phyloP scores from a whole-genome alignment of 2,329 filamentous ascomycete species.

The Chrysoporthe deuterocubensis region DNA sequence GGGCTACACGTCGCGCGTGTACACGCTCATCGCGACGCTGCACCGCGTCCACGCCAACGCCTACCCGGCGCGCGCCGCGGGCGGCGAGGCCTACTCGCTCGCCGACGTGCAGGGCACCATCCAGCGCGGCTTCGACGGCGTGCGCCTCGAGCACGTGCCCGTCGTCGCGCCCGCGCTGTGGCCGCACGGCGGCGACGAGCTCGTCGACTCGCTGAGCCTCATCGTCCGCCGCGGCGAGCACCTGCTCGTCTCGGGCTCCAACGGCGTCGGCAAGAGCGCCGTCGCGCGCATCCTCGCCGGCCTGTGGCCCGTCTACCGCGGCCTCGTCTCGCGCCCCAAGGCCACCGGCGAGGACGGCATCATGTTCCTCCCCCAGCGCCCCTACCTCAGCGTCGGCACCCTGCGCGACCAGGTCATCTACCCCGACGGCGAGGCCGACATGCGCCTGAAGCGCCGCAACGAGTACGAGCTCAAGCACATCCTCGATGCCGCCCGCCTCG shows the following conservation, averaged over 20 bases:
- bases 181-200: constrained; percentile 88
- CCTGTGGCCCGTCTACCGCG: constrained; percentile 94
- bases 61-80: constrained; percentile 72
- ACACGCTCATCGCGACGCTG: constrained; percentile 91
- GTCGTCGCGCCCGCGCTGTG: constrained; percentile 87
- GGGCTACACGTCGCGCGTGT: constrained; percentile 94
- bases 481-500: constrained; percentile 81
- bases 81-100: constrained; percentile 85
- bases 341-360: constrained; percentile 83
- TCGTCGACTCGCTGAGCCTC: constrained; percentile 86
- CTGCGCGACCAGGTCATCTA: constrained; percentile 98
- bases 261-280: constrained; percentile 91
- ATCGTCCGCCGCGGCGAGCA: constrained; percentile 91
- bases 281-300: constrained; percentile 88
- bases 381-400: constrained; percentile 90
- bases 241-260: constrained; percentile 90
- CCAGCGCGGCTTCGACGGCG: constrained; percentile 92
- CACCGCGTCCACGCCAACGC: constrained; percentile 91
- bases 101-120: constrained; percentile 92
- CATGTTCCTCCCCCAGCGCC: constrained; percentile 96
- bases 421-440: constrained; percentile 91
- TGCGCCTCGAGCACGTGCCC: constrained; percentile 90
- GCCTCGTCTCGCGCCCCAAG: constrained; percentile 86
- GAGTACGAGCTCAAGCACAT: constrained; percentile 79
- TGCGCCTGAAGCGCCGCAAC: constrained; percentile 77